phyloP scores from a whole-genome alignment of 140 eudicot genomes.

The Anethum foeniculum region DNA sequence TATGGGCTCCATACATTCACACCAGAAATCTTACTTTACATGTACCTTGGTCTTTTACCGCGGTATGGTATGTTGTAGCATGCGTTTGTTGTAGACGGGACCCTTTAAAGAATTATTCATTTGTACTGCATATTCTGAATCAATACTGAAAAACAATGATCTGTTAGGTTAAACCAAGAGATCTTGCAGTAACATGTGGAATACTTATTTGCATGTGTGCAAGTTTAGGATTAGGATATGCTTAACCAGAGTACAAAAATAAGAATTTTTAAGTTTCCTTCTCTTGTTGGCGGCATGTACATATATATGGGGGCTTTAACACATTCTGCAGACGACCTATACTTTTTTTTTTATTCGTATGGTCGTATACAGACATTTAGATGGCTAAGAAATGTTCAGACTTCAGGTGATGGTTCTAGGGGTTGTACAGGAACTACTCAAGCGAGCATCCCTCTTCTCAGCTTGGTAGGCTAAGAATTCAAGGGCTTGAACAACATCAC shows the following conservation, averaged over 20 bases:
- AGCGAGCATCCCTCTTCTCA: background rate
- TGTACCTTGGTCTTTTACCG: no score
- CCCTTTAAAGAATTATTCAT: background rate
- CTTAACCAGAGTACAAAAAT: background rate
- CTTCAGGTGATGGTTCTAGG: conserved; percentile 1
- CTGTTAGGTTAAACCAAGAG: background rate
- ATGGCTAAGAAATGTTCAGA: background rate
- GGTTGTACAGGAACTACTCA: conserved; percentile 1
- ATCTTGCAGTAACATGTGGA: background rate
- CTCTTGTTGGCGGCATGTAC: background rate
- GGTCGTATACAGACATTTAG: background rate
- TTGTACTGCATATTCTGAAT: background rate
- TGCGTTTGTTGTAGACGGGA: no score
- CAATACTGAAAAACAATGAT: background rate
- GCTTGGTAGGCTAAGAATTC: conserved; percentile 70
- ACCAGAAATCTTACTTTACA: no score
- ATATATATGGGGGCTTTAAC: background rate
- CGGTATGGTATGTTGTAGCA: no score
- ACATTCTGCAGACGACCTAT: background rate
- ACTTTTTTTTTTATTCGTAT: background rate
- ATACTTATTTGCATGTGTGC: background rate
- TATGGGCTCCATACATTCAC: no score
- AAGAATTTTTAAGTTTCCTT: background rate
- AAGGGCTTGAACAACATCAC: conserved; percentile 72
- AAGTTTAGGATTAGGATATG: background rate